These are phyloP conservation scores for Aspergillus quadricinctus DNA, from an alignment of 2,329 filamentous ascomycete species.

Conservation along the genomic window DNA sequence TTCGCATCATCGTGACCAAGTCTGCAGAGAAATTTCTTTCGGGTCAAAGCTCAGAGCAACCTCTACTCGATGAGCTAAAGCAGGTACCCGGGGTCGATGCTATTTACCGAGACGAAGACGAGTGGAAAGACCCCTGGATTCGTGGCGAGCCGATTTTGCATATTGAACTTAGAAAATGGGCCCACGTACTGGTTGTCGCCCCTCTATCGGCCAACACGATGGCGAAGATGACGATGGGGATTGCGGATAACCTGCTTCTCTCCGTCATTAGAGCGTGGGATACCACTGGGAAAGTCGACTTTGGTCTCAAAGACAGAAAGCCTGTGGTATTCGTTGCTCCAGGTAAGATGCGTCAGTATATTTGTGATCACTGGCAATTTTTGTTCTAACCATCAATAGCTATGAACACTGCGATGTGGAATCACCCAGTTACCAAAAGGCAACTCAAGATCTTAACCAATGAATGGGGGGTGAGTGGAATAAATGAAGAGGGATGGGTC, in stretches of 20 bases:
- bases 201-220: constrained; percentile 81
- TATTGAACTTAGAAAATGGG: constrained; percentile 82
- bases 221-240: constrained; percentile 75
- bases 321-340: constrained; percentile 72
- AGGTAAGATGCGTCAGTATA: background rate
- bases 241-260: constrained; percentile 70
- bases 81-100: constrained; percentile 68
- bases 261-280: constrained; percentile 87
- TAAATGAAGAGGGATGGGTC: constrained; percentile 52
- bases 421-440: constrained; percentile 71
- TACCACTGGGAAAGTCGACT: constrained; percentile 58
- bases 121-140: constrained; percentile 76
- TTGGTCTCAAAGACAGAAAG: constrained; percentile 31
- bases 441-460: constrained; percentile 67
- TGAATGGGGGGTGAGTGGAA: constrained; percentile 62
- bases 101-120: constrained; percentile 77
- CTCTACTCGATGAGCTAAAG: constrained; percentile 57
- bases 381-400: constrained; percentile 33
- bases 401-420: constrained; percentile 92
- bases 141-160: constrained; percentile 79
- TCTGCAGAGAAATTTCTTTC: constrained; percentile 71
- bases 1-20: constrained; percentile 77
- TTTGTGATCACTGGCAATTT: background rate
- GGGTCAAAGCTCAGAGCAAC: constrained; percentile 74
- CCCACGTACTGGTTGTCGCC: constrained; percentile 72